A percentile compares a stretch with the other conserved stretches of the same genome.
Evolutionary conservation across 768 basidiomycete genomes (phyloP).

Genomic region (Strobilomyces echinocephalus): DNA sequence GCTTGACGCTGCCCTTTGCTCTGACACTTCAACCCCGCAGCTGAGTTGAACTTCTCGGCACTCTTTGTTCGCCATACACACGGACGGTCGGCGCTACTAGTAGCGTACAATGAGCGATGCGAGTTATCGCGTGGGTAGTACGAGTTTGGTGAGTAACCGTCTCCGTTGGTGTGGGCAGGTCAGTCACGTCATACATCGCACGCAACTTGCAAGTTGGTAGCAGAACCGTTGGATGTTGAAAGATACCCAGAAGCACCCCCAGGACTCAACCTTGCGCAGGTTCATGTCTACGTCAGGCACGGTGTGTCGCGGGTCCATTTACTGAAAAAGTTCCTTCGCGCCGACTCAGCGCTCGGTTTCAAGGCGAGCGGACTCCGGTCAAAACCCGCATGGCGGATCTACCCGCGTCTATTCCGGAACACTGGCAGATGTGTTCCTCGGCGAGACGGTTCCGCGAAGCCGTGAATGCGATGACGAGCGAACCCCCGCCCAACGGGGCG

Average conservation of each 20-base stretch:
- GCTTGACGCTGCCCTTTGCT: neutral
- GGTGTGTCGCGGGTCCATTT: slow-evolving; percentile 39
- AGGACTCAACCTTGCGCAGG: slow-evolving; percentile 58
- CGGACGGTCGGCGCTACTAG: neutral
- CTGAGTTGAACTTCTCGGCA: neutral
- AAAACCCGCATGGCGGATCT: slow-evolving; percentile 55
- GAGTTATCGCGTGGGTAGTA: neutral
- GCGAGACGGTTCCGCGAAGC: slow-evolving; percentile 47
- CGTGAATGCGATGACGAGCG: slow-evolving; percentile 27
- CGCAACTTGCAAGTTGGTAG: slow-evolving; percentile 23
- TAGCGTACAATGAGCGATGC: neutral
- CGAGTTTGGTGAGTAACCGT: slow-evolving; percentile 11
- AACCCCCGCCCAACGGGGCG: slow-evolving; percentile 24
- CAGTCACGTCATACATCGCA: neutral
- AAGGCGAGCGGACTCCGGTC: slow-evolving; percentile 79
- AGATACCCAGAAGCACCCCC: slow-evolving; percentile 55
- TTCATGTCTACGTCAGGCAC: slow-evolving; percentile 72
- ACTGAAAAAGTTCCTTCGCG: neutral
- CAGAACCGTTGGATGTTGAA: slow-evolving; percentile 53
- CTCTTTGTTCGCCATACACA: neutral
- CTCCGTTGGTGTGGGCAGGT: neutral
- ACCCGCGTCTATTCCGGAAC: slow-evolving; percentile 60
- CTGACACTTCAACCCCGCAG: neutral
- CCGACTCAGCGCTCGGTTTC: neutral
- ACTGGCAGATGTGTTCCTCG: slow-evolving; percentile 64